phyloP scores from a whole-genome alignment of 164 flowering plant species.

The Annona cherimola region DNA sequence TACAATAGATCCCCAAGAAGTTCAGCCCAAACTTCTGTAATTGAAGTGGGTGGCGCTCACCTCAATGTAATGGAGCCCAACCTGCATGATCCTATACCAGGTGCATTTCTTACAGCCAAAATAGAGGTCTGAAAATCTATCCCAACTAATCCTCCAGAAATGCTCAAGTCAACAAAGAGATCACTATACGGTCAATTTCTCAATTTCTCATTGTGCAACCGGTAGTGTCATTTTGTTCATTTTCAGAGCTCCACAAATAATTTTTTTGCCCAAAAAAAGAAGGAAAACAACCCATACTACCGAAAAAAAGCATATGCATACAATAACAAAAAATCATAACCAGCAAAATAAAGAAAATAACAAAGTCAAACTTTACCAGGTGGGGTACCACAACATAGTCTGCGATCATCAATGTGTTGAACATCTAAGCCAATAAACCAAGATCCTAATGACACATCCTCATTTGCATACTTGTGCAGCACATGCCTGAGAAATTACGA shows the following conservation, averaged over 20 bases:
- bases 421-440: constrained; percentile 95
- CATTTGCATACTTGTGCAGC: constrained; percentile 82
- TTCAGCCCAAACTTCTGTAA: not conserved
- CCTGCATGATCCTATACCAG: too few species aligned
- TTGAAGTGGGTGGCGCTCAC: too few species aligned
- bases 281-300: not conserved
- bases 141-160: too few species aligned
- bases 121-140: too few species aligned
- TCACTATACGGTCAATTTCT: not conserved
- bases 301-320: not conserved
- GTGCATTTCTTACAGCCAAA: too few species aligned
- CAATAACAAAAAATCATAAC: not conserved
- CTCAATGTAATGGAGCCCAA: too few species aligned
- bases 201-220: not conserved
- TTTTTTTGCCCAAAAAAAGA: not conserved
- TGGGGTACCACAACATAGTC: constrained; percentile 90
- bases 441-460: constrained; percentile 91
- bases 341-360: not conserved
- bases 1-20: not conserved
- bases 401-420: constrained; percentile 85
- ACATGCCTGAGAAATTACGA: constrained; percentile 51
- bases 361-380: constrained; percentile 47
- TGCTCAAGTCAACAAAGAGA: not conserved
- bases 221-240: not conserved
- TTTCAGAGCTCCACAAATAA: not conserved